Conservation (phyloP, 345 rosid genomes). For the Aquilaria malaccensis region DNA sequence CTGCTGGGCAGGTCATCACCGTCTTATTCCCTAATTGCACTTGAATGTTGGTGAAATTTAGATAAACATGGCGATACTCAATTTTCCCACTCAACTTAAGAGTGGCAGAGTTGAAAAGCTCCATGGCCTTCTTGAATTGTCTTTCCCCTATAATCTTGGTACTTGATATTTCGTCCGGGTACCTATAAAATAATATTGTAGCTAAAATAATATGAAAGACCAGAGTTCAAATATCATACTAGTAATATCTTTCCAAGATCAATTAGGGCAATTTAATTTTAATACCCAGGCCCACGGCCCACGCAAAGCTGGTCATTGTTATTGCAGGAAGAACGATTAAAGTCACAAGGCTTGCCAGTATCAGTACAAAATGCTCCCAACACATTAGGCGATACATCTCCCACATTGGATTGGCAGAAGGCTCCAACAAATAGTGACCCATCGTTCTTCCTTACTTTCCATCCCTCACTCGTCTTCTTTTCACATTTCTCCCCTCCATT, state of each 20-base stretch:
- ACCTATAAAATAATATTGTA: conserved; percentile 16
- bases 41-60: conserved; percentile 40
- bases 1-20: conserved; percentile 44
- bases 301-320: conserved; percentile 45
- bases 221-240: not conserved
- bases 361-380: conserved; percentile 50
- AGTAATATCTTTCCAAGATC: not conserved
- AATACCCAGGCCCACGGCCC: conserved; percentile 58
- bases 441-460: conserved; percentile 45
- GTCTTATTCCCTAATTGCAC: conserved; percentile 31
- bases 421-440: conserved; percentile 45
- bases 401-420: conserved; percentile 56
- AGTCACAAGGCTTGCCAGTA: conserved; percentile 45
- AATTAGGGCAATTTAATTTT: not conserved
- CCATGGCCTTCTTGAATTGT: conserved; percentile 35
- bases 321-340: conserved; percentile 51
- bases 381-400: conserved; percentile 58
- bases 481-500: conserved; percentile 40
- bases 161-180: conserved; percentile 48
- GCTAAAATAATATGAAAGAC: not conserved
- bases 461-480: conserved; percentile 36
- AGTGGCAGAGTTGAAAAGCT: conserved; percentile 33
- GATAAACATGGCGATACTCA: conserved; percentile 36
- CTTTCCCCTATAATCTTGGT: conserved; percentile 48
- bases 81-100: conserved; percentile 32